phyloP scores from a whole-genome alignment of 306 rosid genomes.

The Quercus dentata region DNA sequence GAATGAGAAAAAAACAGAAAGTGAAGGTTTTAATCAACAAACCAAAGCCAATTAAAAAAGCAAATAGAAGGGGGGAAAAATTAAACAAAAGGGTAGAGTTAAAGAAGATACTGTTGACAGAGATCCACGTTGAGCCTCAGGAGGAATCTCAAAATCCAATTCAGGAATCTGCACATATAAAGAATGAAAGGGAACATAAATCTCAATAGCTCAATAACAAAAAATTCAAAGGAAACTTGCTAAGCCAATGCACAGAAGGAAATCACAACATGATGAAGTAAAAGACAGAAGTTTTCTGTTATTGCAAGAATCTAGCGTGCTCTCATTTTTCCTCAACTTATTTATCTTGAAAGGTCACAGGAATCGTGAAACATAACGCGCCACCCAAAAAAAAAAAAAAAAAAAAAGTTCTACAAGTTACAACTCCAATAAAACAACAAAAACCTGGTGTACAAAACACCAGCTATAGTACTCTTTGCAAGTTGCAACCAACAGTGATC shows the following conservation, averaged over 20 bases:
- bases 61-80: not conserved
- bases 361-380: not conserved
- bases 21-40: not conserved
- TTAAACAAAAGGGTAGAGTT: slow-evolving; percentile 2
- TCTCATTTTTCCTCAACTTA: not conserved
- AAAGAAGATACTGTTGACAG: slow-evolving; percentile 72
- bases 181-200: slow-evolving; percentile 11
- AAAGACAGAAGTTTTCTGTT: not conserved
- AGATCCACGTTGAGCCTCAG: slow-evolving; percentile 90
- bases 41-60: not conserved
- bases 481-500: not conserved
- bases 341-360: not conserved
- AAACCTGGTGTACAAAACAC: not conserved
- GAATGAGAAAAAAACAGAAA: not conserved
- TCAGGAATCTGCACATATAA: slow-evolving; percentile 73
- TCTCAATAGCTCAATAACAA: slow-evolving; percentile 10
- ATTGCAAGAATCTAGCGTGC: not conserved
- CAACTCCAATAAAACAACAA: not conserved
- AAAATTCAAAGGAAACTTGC: not conserved
- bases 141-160: slow-evolving; percentile 92
- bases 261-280: not conserved
- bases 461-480: not conserved
- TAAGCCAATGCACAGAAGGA: not conserved
- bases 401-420: not conserved
- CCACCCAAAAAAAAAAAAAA: not conserved